Evolutionary conservation across 1,284 basidiomycete genomes (phyloP).

Genomic region (Testicularia cyperi): DNA sequence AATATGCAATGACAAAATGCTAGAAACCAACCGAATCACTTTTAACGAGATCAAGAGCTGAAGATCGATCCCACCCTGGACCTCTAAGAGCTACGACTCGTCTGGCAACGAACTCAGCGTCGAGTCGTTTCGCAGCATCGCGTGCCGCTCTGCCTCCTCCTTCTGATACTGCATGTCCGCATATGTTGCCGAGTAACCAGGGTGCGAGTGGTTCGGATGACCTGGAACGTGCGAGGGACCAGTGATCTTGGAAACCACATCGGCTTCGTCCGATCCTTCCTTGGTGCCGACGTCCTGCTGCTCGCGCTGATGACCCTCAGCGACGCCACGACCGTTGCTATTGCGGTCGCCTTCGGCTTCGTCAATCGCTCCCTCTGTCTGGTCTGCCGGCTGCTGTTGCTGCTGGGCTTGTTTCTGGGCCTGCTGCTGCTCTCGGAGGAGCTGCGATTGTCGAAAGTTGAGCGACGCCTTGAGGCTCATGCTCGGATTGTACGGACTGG

Average conservation of each 20-base stretch:
- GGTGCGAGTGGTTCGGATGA: conserved; percentile 37
- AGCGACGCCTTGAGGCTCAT: conserved; percentile 26
- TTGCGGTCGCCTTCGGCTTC: background rate
- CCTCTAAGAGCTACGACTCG: too few species aligned
- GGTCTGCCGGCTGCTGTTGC: background rate
- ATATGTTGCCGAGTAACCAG: conserved; percentile 39
- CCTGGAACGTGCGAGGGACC: conserved; percentile 19
- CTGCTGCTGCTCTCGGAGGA: conserved; percentile 18
- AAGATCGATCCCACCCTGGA: too few species aligned
- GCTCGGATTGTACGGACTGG: conserved; percentile 26
- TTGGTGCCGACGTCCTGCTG: background rate
- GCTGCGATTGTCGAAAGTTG: conserved; percentile 20
- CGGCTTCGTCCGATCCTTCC: background rate
- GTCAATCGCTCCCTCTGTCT: background rate
- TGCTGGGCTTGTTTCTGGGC: background rate
- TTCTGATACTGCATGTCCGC: conserved; percentile 48
- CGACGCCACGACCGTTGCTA: background rate
- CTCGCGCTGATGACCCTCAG: too few species aligned
- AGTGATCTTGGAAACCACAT: background rate
- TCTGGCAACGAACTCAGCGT: conserved; percentile 12
- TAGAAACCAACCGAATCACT: too few species aligned
- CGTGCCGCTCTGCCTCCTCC: conserved; percentile 38
- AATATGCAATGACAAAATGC: too few species aligned
- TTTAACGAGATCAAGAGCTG: too few species aligned
- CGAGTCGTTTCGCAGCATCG: conserved; percentile 44